Base-by-base conservation (phyloP, 352 stramenopile genomes). In the Phytophthora constricta region DNA sequence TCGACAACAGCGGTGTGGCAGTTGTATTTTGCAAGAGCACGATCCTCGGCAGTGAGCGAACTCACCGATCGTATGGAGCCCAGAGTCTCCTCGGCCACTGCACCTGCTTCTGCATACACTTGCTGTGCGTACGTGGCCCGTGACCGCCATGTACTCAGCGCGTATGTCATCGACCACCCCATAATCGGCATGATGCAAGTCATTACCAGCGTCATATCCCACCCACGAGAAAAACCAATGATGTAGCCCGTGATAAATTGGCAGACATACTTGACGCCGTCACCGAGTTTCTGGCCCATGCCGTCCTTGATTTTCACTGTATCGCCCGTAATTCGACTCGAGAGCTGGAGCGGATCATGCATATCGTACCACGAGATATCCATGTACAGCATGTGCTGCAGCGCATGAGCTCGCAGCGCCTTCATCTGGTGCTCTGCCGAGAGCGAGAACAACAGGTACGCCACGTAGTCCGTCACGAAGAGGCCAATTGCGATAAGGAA, bases 351-450 rank as follows among this genome's bases (percentile, higher is more conserved):
- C 10, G 27, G 45, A 13, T 69, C 62, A 26, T 63, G 43, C 1
- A 27, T 22, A 33, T 68, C 61, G 46, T 73, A 73, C 65, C 65
- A 73, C 1, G 26, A 20, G 14, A 73, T 63, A 20, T 73, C 51
- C 5, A 73, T 42, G 22, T 73, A 63, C 20, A 73, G 50, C 58
- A 73, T 63, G 43, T 63, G 65, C 25, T 46, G 26, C 3, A 73
- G 28, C 16, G 39, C 43, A 4, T 22, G 26, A 11, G 43, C 37
- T 20, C 65, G 58, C 20, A 73, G 25, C 5, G 37, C 39, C 31
- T 68, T 68, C 46, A 73, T 68, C 23, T 73, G 65, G 4, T 58
- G 49, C 52, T 73, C 61, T 2, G 65, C 58, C 10, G 58, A 64
- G 17, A 13, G 13, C 53, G 39, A 55, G 27, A 64, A 37, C 34